Percentiles rank a stretch among this genome's conserved stretches.
These are phyloP conservation scores for Euclidium syriacum DNA, from an alignment of 345 rosid genomes.

Conservation along the genomic window DNA sequence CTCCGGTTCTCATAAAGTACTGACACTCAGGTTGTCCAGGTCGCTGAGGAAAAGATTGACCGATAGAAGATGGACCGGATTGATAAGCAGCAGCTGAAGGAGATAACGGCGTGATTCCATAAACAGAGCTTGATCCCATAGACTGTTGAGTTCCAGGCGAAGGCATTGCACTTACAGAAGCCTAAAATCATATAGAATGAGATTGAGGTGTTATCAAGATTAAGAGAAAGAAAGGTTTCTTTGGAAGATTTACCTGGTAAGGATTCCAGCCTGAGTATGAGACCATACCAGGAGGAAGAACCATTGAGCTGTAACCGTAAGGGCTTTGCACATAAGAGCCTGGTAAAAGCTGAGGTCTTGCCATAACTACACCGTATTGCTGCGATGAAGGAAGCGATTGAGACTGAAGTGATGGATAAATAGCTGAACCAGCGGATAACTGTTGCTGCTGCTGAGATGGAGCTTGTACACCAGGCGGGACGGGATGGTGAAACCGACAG, in stretches of 20 bases:
- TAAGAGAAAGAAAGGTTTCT: conserved; percentile 2
- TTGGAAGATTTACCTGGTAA: conserved; percentile 51
- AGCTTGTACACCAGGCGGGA: conserved; percentile 43
- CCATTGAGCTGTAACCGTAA: conserved; percentile 53
- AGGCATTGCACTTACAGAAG: conserved; percentile 48
- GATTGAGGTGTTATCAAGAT: not conserved
- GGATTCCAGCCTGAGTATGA: conserved; percentile 68
- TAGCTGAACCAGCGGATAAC: conserved; percentile 43
- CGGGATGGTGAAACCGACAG: conserved; percentile 89
- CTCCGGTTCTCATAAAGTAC: conserved; percentile 78
- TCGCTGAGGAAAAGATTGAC: conserved; percentile 66
- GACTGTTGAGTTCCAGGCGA: conserved; percentile 55
- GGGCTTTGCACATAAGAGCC: conserved; percentile 66
- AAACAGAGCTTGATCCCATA: conserved; percentile 54
- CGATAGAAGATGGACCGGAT: conserved; percentile 37
- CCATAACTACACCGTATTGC: conserved; percentile 63
- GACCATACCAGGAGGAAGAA: conserved; percentile 67
- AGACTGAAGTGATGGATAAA: conserved; percentile 59
- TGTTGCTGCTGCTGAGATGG: conserved; percentile 34
- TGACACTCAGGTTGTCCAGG: conserved; percentile 90
- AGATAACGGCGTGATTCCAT: conserved; percentile 53
- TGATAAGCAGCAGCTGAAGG: conserved; percentile 61
- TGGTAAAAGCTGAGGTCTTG: conserved; percentile 67
- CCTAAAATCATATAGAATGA: conserved; percentile 33
- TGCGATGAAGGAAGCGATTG: conserved; percentile 55